A percentile compares a stretch with the other conserved stretches of the same genome.
These are phyloP conservation scores for Termitomyces sp. DNA, from an alignment of 1,284 basidiomycete genomes.

Conservation along the genomic window DNA sequence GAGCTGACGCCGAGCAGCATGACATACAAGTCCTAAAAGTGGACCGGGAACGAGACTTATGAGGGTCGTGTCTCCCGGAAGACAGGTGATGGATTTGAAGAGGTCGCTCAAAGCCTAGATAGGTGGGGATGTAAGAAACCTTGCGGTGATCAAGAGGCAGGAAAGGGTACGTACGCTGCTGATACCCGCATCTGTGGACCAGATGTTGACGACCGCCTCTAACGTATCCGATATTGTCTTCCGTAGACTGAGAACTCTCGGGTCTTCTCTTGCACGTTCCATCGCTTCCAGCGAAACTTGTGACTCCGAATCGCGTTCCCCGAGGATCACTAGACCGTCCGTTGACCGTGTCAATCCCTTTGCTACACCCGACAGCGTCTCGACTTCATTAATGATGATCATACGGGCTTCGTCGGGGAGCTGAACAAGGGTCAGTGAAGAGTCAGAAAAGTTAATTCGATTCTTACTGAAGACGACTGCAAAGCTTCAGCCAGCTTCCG, in stretches of 20 bases:
- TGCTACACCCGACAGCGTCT: conserved; percentile 76
- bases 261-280: conserved; percentile 57
- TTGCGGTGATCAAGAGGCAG: neutral
- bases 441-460: neutral
- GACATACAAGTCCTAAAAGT: conserved; percentile 71
- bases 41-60: conserved; percentile 77
- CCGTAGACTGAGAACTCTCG: conserved; percentile 57
- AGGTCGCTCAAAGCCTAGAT: conserved; percentile 69
- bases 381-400: conserved; percentile 62
- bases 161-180: conserved; percentile 56
- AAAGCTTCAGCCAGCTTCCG: conserved; percentile 63
- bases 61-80: conserved; percentile 68
- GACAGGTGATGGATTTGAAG: conserved; percentile 75
- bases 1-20: conserved; percentile 67
- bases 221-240: conserved; percentile 59
- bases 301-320: conserved; percentile 51
- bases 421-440: conserved; percentile 30
- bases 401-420: conserved; percentile 63
- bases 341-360: conserved; percentile 76
- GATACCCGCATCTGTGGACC: conserved; percentile 67
- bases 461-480: conserved; percentile 43
- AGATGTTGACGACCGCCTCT: conserved; percentile 58
- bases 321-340: conserved; percentile 57
- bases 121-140: conserved; percentile 4
- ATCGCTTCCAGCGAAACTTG: conserved; percentile 50